Evolutionary conservation across 257 asterid genomes (phyloP).

Genomic region (Fraxinus americana): DNA sequence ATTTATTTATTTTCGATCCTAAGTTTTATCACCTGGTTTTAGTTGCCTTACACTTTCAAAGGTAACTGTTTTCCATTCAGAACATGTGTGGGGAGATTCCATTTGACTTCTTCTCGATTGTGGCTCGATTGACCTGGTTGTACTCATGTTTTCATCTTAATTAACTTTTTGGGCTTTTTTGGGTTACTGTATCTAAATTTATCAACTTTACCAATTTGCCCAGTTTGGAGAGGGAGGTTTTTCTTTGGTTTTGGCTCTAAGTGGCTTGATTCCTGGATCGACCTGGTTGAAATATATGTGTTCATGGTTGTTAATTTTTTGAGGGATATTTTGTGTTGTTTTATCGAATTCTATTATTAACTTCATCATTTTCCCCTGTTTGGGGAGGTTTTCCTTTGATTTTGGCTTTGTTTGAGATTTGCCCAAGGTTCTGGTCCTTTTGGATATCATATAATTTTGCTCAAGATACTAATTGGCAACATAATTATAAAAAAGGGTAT

Average conservation of each 20-base stretch:
- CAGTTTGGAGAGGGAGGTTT: neutral
- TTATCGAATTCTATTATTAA: neutral
- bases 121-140: neutral
- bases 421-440: neutral
- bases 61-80: neutral
- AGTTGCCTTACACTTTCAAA: neutral
- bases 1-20: neutral
- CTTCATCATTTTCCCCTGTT: neutral
- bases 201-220: neutral
- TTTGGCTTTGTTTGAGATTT: neutral
- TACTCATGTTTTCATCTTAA: neutral
- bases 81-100: neutral
- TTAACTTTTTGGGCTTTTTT: neutral
- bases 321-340: neutral
- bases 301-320: neutral
- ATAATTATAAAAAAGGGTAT: neutral
- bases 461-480: neutral
- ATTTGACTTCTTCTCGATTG: neutral
- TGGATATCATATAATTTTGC: neutral
- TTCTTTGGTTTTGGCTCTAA: neutral
- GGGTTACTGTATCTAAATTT: neutral
- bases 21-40: neutral
- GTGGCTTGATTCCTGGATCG: neutral
- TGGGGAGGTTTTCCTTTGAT: neutral
- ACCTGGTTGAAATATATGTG: neutral